Evolutionary conservation across 2,329 filamentous ascomycete genomes (phyloP), one percentile per base, ranked within the genome.

Genomic region (Cladophialophora yegresii): DNA sequence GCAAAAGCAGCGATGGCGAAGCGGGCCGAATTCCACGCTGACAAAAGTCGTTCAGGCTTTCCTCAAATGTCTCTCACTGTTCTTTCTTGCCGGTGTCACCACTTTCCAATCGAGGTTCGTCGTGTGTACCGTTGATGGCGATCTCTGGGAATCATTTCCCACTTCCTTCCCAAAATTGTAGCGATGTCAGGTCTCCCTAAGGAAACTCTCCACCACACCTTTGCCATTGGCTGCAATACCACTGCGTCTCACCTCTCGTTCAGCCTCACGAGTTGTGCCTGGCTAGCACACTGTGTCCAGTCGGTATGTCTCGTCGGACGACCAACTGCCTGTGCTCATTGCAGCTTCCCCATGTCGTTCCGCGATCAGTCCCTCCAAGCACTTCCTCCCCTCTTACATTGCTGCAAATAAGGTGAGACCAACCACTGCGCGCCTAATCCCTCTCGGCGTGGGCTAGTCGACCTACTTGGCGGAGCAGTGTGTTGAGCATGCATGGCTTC

Each of bases 201-300:
- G 16, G 51, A n/a, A 32, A n/a, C 30, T 33, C 30, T 16, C 9
- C 16, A 9, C 51, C 1, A 12, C 7, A 30, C 13, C n/a, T 10
- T 50, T 13, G 45, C 13, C 47, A 60, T 60, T 60, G 57, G 57
- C 20, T 28, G 20, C 22, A 13, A 28, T 22, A 23, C 33, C 16
- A 22, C 50, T 61, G 23, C 58, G 49, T 61, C 58, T 61, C 58
- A 61, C 58, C 58, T 33, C 23, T 54, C 12, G 20, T 23, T 61
- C 58, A 61, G 58, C 58, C 50, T 45, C 58, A 54, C 32, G 32
- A 47, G 23, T 32, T 54, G 47, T 23, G 33, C 50, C n/a, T 47
- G 1, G 23, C 50, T 61, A 43, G 58, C 13, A 16, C 47, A 12
- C 20, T 10, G 26, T 6, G 26, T 43, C 33, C 23, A n/a, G 32